Base-by-base conservation (phyloP, 306 rosid species). In the Datisca glomerata region DNA sequence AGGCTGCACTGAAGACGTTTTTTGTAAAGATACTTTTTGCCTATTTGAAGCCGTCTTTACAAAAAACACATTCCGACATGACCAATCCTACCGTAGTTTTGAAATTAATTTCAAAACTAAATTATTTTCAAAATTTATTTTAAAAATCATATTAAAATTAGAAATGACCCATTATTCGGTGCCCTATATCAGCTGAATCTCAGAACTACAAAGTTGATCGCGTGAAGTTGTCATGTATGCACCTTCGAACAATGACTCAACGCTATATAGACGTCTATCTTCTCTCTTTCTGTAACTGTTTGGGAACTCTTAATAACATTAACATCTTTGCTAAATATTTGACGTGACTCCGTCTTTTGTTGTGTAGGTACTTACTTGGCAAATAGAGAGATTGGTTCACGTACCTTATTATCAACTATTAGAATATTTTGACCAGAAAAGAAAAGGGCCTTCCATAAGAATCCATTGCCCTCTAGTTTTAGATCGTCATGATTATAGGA, bases 201-300 rank as follows among this genome's bases (percentile, higher is more conserved):
- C 18, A 31, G 14, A 29, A 40, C 6, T 13, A 27, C 17, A 57
- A 14, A 28, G 12, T 10, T 28, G 47, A 57, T 21, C 3, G 18
- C 0, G 15, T 12, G 13, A 1, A 14, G 18, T 12, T 31, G 5
- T 32, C 43, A 6, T 14, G 10, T 0, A 29, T 25, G 11, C 41
- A 47, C 27, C n/a, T 20, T 6, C 15, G 41, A 9, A 32, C 31
- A 5, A 18, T 10, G 23, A 7, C 18, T 12, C 55, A 47, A 18
- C 22, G 28, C 16, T 21, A 27, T 10, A 11, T 39, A n/a, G 49
- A 57, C 49, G 64, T 57, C 18, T 18, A 19, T 56, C 39, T 45
- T 27, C 7, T 24, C 40, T 38, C 39, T 20, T 11, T 22, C 1
- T 1, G 5, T 0, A 20, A 40, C 24, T 8, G 10, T 40, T 19